Evolutionary conservation across 441 rosid genomes (phyloP).

Genomic region (Macaranga tanarius): DNA sequence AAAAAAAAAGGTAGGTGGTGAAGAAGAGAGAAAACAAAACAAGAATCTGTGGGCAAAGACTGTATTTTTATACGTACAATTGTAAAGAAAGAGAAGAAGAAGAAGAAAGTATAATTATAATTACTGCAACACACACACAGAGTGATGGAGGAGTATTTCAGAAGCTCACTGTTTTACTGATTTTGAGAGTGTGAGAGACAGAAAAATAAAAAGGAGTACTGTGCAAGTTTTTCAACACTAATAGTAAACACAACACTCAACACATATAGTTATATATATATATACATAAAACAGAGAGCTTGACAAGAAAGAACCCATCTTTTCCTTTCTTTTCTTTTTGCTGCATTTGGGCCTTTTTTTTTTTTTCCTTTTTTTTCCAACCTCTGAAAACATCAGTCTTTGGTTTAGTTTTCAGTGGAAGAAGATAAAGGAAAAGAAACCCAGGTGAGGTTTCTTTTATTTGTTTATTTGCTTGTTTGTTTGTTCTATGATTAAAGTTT

Average conservation of each 20-base stretch:
- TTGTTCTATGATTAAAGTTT: no score
- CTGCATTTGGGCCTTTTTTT: slow-evolving; percentile 33
- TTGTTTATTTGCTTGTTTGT: background rate
- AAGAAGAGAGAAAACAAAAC: background rate
- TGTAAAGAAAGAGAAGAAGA: background rate
- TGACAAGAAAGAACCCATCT: slow-evolving; percentile 18
- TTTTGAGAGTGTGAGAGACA: slow-evolving; percentile 47
- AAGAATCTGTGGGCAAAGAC: slow-evolving; percentile 24
- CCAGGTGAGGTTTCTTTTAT: slow-evolving; percentile 5
- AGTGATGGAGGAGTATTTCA: slow-evolving; percentile 37
- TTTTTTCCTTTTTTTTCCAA: background rate
- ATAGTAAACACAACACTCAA: background rate
- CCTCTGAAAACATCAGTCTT: slow-evolving; percentile 2
- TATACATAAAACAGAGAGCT: slow-evolving; percentile 19
- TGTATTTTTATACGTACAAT: slow-evolving; percentile 22
- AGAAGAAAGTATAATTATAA: slow-evolving; percentile 22
- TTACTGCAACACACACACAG: slow-evolving; percentile 21
- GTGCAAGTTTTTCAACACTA: slow-evolving; percentile 57
- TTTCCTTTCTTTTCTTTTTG: slow-evolving; percentile 13
- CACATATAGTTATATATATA: background rate
- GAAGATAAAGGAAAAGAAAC: background rate
- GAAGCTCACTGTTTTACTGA: slow-evolving; percentile 80
- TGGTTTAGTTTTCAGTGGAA: slow-evolving; percentile 8
- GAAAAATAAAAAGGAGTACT: slow-evolving; percentile 33
- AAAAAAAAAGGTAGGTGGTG: background rate